Base-by-base conservation (phyloP, 1,284 basidiomycete species). In the Austroboletus novae-zelandiae region DNA sequence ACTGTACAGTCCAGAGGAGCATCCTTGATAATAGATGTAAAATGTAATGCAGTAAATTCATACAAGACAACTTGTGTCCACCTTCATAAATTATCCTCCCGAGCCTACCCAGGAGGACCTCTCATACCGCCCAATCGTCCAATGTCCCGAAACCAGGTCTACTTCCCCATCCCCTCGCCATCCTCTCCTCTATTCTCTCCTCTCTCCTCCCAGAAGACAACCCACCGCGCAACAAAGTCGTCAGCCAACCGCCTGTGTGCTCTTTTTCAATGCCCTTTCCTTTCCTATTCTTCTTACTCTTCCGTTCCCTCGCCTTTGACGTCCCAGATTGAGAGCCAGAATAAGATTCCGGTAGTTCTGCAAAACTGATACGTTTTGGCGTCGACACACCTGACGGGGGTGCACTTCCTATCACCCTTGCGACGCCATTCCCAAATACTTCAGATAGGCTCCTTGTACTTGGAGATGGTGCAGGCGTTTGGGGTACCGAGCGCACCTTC, bases 351-450 rank as follows among this genome's bases (percentile, higher is more conserved):
- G 86, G 84, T 32, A 86, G 71, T 65, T 84, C 77, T 27, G 85
- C 85, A 56, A 90, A 90, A 54, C 82, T 86, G 45, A 90, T 89
- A 25, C 82, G 76, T 54, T 86, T 86, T 6, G 87, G 86, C n/a
- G 86, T 89, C 31, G 80, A 82, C 48, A 63, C 59, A 47, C 57
- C 60, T 29, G 64, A 67, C 20, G 50, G 57, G 32, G 58, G 61
- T 48, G 56, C 50, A 54, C 48, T 69, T 50, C 57, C 54, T 49
- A 58, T 57, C 47, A 57, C 56, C 30, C 57, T 66, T 29, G 64
- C 71, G 47, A 65, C 43, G 23, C 65, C 60, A 51, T 62, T 56
- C 23, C 61, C 66, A 54, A 66, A 62, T 13, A 66, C 51, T 34
- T 60, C 66, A 6, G 67, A 59, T 2, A 75, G 55, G 45, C 67